Percentiles rank a stretch among this genome's conserved stretches.
phyloP scores from a whole-genome alignment of 2,329 filamentous ascomycete species.

The Didymella lethalis region DNA sequence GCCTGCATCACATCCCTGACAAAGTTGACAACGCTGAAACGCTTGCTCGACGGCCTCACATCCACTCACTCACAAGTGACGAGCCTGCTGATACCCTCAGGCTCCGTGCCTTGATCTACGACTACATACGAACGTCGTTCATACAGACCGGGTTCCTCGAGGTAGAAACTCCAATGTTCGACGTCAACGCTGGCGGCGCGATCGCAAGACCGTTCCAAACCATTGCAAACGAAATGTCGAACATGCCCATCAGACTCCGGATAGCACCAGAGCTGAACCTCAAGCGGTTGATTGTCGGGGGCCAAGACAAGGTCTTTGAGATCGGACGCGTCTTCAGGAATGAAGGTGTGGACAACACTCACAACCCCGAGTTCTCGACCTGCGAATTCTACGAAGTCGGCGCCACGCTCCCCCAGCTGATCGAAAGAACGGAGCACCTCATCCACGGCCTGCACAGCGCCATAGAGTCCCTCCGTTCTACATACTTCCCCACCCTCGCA shows the following conservation, averaged over 20 bases:
- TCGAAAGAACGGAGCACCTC: constrained; percentile 76
- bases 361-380: constrained; percentile 76
- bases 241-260: constrained; percentile 76
- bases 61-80: constrained; percentile 83
- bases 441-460: constrained; percentile 55
- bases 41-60: constrained; percentile 78
- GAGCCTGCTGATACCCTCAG: constrained; percentile 73
- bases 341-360: constrained; percentile 75
- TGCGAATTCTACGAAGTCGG: constrained; percentile 2
- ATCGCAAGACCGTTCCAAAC: constrained; percentile 87
- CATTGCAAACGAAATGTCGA: constrained; percentile 75
- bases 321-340: constrained; percentile 93
- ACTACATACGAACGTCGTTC: constrained; percentile 77
- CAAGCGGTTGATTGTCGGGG: constrained; percentile 88
- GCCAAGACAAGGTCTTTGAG: constrained; percentile 88
- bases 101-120: constrained; percentile 76
- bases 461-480: constrained; percentile 56
- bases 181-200: constrained; percentile 84
- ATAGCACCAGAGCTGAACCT: constrained; percentile 96
- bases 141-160: constrained; percentile 78
- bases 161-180: constrained; percentile 89
- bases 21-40: constrained; percentile 74
- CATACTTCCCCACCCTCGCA: constrained; percentile 39
- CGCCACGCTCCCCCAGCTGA: constrained; percentile 75
- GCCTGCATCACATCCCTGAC: constrained; percentile 79